These are phyloP conservation scores for Chrysopogon serrulatus DNA, from an alignment of 176 grass and related monocot genomes.

Conservation along the genomic window DNA sequence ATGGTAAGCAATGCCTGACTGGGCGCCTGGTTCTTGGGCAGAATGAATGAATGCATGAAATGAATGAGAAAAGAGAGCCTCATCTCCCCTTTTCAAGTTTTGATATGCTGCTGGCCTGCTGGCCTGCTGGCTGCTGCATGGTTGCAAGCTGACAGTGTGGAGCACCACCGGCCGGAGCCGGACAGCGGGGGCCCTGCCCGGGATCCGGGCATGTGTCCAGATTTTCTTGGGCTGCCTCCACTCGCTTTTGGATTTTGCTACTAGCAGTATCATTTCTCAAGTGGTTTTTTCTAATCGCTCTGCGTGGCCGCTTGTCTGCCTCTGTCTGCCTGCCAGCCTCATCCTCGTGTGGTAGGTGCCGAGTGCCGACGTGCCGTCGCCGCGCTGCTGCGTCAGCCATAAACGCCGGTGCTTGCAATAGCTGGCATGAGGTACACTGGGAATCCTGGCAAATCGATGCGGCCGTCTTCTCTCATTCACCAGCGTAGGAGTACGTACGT, in stretches of 20 bases:
- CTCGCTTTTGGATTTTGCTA: not conserved
- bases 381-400: too few relatives aligned
- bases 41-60: constrained; percentile 9
- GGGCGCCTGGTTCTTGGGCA: constrained; percentile 1
- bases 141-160: not conserved
- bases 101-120: not conserved
- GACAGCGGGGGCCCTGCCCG: not conserved
- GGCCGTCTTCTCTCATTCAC: too few relatives aligned
- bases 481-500: too few relatives aligned
- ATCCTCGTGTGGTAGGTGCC: not conserved
- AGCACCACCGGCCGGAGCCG: not conserved
- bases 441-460: too few relatives aligned
- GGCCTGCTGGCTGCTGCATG: not conserved
- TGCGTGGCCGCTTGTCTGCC: constrained; percentile 21
- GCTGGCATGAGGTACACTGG: too few relatives aligned
- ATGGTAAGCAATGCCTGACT: not conserved
- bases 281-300: not conserved
- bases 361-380: too few relatives aligned
- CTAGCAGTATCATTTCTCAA: too few relatives aligned
- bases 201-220: constrained; percentile 27
- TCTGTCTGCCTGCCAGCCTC: too few relatives aligned
- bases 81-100: not conserved
- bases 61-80: not conserved
- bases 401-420: too few relatives aligned
- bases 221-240: constrained; percentile 5